Conservation (phyloP, 164 flowering plant genomes). For the Brasenia schreberi region DNA sequence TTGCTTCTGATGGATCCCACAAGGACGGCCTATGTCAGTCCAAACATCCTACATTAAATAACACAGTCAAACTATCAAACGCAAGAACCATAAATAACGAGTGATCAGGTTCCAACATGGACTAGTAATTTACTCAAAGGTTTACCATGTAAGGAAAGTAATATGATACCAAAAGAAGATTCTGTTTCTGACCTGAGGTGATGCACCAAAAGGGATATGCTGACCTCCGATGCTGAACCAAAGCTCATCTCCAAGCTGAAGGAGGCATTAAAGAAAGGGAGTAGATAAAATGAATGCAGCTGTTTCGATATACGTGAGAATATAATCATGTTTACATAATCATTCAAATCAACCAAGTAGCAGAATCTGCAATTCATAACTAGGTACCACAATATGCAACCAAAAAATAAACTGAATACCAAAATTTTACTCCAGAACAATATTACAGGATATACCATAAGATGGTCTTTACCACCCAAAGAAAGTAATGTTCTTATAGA, state of each 20-base stretch:
- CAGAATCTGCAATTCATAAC: neutral
- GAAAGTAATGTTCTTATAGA: neutral
- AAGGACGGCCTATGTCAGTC: slow-evolving; percentile 96
- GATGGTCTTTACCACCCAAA: neutral
- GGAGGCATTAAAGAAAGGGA: neutral
- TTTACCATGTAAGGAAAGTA: neutral
- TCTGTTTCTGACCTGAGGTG: slow-evolving; percentile 71
- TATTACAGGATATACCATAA: no score
- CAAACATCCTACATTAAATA: slow-evolving; percentile 64
- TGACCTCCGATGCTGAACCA: slow-evolving; percentile 85
- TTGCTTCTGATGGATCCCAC: slow-evolving; percentile 97
- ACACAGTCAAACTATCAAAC: neutral
- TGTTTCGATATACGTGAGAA: no score
- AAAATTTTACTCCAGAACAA: no score
- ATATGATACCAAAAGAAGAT: slow-evolving; percentile 1
- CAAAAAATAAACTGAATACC: neutral
- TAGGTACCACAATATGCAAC: neutral
- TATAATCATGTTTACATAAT: neutral
- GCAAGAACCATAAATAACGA: neutral
- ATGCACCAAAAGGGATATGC: slow-evolving; percentile 93
- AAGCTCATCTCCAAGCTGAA: slow-evolving; percentile 82
- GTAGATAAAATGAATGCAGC: neutral
- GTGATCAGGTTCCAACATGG: neutral
- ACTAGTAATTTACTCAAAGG: no score
- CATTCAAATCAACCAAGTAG: neutral